A percentile compares a stretch with the other conserved stretches of the same genome.
These are phyloP conservation scores for Ceraceosorus guamensis DNA, from an alignment of 1,284 basidiomycete species.

Conservation along the genomic window DNA sequence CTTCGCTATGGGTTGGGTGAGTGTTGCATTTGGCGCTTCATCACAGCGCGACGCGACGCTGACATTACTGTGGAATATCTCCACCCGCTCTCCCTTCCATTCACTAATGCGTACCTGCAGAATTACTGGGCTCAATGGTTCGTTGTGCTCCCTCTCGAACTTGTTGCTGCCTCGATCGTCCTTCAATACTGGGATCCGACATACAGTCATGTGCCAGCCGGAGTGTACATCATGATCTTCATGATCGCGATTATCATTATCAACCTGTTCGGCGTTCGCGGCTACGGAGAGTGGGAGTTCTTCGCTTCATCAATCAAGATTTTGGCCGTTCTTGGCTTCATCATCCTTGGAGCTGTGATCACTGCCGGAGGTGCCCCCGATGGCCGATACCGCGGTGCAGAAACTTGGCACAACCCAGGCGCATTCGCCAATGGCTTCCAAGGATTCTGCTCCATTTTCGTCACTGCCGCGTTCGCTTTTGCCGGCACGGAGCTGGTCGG, in stretches of 20 bases:
- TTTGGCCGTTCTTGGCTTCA: conserved; percentile 41
- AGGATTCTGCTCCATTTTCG: conserved; percentile 42
- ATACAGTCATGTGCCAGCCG: conserved; percentile 19
- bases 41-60: too few species aligned
- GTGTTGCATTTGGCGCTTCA: conserved; percentile 45
- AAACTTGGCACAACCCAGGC: conserved; percentile 38
- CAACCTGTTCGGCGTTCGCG: conserved; percentile 44
- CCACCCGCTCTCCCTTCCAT: too few species aligned
- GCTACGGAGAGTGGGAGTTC: conserved; percentile 46
- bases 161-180: conserved; percentile 41
- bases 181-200: conserved; percentile 38
- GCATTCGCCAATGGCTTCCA: conserved; percentile 46
- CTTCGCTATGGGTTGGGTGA: conserved; percentile 44
- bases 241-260: conserved; percentile 31
- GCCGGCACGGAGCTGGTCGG: conserved; percentile 56
- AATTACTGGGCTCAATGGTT: too few species aligned
- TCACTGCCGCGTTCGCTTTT: conserved; percentile 43
- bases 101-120: too few species aligned
- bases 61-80: too few species aligned
- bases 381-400: conserved; percentile 29
- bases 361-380: conserved; percentile 37
- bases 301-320: conserved; percentile 39
- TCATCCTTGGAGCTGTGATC: conserved; percentile 43
- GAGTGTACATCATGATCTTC: conserved; percentile 39
- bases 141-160: conserved; percentile 42